Base-by-base conservation (phyloP, 306 rosid species). In the Psophocarpus tetragonolobus region DNA sequence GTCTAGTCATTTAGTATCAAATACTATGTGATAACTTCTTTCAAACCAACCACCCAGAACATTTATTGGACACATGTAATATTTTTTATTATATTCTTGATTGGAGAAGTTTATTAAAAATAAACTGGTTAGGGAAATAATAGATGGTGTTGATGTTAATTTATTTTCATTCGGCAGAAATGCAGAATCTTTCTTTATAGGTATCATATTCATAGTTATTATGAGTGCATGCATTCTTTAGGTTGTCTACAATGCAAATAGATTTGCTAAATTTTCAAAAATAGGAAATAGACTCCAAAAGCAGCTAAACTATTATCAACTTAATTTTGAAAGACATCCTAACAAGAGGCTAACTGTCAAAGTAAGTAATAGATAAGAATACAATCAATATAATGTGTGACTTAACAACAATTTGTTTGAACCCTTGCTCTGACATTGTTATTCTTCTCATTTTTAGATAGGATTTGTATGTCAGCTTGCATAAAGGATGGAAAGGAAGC, bases 241-340 rank as follows among this genome's bases (percentile, higher is more conserved):
- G 98, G 98, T 97, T 45, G 91, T 95, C 48, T 95, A 92, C 80
- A 84, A 95, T 85, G 99, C 97, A 61, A 95, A 95, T 84, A 92
- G 76, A 75, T 92, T 88, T 76, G 94, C 99, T 73, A 88, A 83
- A 80, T 82, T 87, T 15, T 94, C 69, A 17, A 85, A 86, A 84
- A 83, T 57, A 86, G 87, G 97, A 84, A 90, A 88, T 1, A 86
- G 96, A 84, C 88, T 91, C 54, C 96, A 85, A 71, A 95, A 95
- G 84, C 91, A 97, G 99, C 74, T 95, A 70, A 97, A 92, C 68
- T 95, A 95, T 80, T 80, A 95, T 88, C 94, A 83, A 72, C 91
- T 95, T 33, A 92, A 92, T 90, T 92, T 85, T 76, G 97, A 95
- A 76, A 91, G 96, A 82, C 87, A 85, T 80, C 90, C 99, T 32